Base-by-base conservation (phyloP, 257 asterid genomes). In the Thymus mandschuricus region DNA sequence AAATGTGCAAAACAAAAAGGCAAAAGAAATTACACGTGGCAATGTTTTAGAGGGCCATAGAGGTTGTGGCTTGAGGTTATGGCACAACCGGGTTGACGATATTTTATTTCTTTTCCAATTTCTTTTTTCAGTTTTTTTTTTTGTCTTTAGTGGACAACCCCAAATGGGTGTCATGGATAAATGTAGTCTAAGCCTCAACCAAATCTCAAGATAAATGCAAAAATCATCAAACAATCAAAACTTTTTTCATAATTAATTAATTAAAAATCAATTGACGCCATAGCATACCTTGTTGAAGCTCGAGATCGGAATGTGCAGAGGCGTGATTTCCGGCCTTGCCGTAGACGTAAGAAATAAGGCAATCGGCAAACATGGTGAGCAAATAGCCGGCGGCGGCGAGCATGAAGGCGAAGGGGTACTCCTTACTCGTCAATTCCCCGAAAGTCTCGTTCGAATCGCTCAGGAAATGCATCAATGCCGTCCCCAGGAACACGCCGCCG, bases 331-430 rank as follows among this genome's bases (percentile, higher is more conserved):
- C 75, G n/a, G 68, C 65, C 73, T 88, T 89, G 0, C 78, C 84
- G 82, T 85, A 90, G 48, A 88, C 83, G 76, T 68, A 72, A 30
- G 81, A 50, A 78, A 92, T 89, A 11, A 86, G 50, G 72, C 81
- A 86, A 88, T 90, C 98, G n/a, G 97, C 95, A 15, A 79, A 70
- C 97, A 90, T 86, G 10, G 97, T 92, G 0, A 90, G 75, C 90
- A 92, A 73, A 81, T 85, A 92, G 0, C 98, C 98, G 52, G 85
- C 85, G 64, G 88, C 62, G 6, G 96, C 96, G 66, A 92, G 72
- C 98, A 92, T 90, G 81, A 80, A 90, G 6, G 98, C 96, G 76
- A 92, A 92, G 0, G 98, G 98, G 75, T 92, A 92, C 21, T 80
- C 87, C 35, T 80, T 86, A 6, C 48, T 29, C 1, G 89, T 90